phyloP scores from a whole-genome alignment of 306 rosid genomes.

The Prunus armeniaca region DNA sequence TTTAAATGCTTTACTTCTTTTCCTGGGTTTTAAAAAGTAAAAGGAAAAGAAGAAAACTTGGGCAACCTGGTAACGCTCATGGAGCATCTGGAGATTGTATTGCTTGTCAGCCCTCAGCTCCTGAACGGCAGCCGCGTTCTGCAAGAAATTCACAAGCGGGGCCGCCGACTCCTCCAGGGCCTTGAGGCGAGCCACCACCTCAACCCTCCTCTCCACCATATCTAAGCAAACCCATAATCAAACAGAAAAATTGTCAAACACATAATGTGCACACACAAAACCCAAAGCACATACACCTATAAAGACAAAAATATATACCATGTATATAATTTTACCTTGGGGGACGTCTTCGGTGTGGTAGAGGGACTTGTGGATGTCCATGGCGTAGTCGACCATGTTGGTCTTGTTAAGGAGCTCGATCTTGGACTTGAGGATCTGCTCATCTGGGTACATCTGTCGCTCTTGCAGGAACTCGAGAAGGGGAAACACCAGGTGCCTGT shows the following conservation, averaged over 20 bases:
- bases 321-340: conserved; percentile 30
- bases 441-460: conserved; percentile 61
- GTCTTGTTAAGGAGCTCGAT: conserved; percentile 88
- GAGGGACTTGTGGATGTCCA: conserved; percentile 91
- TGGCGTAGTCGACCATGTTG: conserved; percentile 94
- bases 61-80: conserved; percentile 77
- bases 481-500: conserved; percentile 84
- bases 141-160: conserved; percentile 79
- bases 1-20: background rate
- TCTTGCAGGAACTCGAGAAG: conserved; percentile 88
- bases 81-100: conserved; percentile 91
- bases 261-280: background rate
- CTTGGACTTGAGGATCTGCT: conserved; percentile 78
- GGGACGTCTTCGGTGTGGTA: conserved; percentile 90
- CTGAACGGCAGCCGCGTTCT: conserved; percentile 74
- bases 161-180: conserved; percentile 78
- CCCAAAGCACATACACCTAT: background rate
- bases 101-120: conserved; percentile 83
- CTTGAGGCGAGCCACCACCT: conserved; percentile 55
- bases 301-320: background rate
- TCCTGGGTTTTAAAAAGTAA: background rate
- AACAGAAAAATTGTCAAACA: background rate
- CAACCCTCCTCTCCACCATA: conserved; percentile 44
- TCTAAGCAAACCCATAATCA: background rate
- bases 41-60: background rate